These are phyloP conservation scores for Oryza glaberrima DNA, from an alignment of 176 grass and related monocot genomes.

Conservation along the genomic window DNA sequence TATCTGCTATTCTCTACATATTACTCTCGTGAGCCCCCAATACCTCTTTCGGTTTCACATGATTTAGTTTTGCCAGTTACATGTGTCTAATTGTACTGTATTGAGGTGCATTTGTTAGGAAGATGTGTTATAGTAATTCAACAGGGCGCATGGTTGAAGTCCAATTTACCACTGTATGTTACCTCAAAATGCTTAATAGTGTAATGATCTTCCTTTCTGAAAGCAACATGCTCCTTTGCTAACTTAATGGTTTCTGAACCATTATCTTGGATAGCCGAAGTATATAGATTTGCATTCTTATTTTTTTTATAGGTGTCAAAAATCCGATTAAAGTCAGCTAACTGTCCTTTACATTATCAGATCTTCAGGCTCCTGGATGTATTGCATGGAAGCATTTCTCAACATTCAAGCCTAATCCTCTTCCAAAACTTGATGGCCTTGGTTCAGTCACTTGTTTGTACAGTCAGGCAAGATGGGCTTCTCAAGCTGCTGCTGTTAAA, in stretches of 20 bases:
- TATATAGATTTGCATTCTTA: not conserved
- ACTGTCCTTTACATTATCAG: constrained; percentile 32
- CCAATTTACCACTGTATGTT: not conserved
- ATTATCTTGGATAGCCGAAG: not conserved
- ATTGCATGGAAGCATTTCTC: constrained; percentile 56
- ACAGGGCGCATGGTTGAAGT: not conserved
- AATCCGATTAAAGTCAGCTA: not conserved
- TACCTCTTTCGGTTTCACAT: not conserved
- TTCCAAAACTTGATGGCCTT: constrained; percentile 15
- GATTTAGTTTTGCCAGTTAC: not conserved
- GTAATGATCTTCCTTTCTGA: not conserved
- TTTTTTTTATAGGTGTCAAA: not conserved
- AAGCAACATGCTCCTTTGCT: not conserved
- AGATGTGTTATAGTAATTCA: not conserved
- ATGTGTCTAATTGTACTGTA: not conserved
- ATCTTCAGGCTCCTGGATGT: constrained; percentile 43
- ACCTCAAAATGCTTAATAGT: not conserved
- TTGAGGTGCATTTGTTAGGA: not conserved
- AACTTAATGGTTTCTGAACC: not conserved
- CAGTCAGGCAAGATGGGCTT: constrained; percentile 60
- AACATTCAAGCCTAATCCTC: constrained; percentile 27
- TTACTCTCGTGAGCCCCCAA: not conserved
- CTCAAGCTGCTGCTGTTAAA: constrained; percentile 57
- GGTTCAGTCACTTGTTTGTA: constrained; percentile 20
- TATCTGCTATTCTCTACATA: not conserved